Conservation (phyloP, 1,139 yeast species). For the Kodamaea plutei region DNA sequence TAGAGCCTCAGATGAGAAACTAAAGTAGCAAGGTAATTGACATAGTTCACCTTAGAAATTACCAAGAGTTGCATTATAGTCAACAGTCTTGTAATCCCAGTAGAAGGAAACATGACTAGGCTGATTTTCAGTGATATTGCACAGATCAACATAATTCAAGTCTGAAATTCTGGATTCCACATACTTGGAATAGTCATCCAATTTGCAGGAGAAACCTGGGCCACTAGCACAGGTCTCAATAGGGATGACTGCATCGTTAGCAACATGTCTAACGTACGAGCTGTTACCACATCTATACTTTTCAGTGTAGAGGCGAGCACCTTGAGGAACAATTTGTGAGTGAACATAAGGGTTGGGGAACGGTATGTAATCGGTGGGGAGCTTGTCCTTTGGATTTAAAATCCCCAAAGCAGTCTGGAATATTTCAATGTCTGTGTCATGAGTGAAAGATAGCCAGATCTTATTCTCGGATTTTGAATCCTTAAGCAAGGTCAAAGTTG, state of each 20-base stretch:
- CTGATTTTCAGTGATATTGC: slow-evolving; percentile 16
- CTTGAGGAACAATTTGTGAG: slow-evolving; percentile 25
- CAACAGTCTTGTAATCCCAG: slow-evolving; percentile 26
- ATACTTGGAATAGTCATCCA: slow-evolving; percentile 20
- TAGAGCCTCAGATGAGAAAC: too few species aligned
- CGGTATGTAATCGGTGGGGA: slow-evolving; percentile 21
- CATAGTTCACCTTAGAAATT: slow-evolving; percentile 1
- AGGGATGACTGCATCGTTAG: slow-evolving; percentile 29
- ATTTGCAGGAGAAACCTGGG: slow-evolving; percentile 32
- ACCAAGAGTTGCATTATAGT: slow-evolving; percentile 23
- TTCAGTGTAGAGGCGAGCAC: slow-evolving; percentile 27
- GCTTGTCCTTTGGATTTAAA: slow-evolving; percentile 16
- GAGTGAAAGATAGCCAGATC: slow-evolving; percentile 26
- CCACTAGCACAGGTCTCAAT: slow-evolving; percentile 24
- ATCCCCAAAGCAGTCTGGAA: slow-evolving; percentile 25
- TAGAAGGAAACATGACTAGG: slow-evolving; percentile 19
- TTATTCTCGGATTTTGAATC: slow-evolving; percentile 20
- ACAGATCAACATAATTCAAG: slow-evolving; percentile 16
- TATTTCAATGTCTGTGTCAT: slow-evolving; percentile 29
- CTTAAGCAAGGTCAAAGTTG: slow-evolving; percentile 40
- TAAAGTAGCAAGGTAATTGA: too few species aligned
- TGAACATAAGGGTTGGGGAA: slow-evolving; percentile 26
- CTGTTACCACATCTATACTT: slow-evolving; percentile 20
- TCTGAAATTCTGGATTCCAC: slow-evolving; percentile 18
- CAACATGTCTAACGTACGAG: slow-evolving; percentile 23